These are phyloP conservation scores for Plasmodium reichenowi DNA, from an alignment of 169 alveolate genomes.

Conservation along the genomic window DNA sequence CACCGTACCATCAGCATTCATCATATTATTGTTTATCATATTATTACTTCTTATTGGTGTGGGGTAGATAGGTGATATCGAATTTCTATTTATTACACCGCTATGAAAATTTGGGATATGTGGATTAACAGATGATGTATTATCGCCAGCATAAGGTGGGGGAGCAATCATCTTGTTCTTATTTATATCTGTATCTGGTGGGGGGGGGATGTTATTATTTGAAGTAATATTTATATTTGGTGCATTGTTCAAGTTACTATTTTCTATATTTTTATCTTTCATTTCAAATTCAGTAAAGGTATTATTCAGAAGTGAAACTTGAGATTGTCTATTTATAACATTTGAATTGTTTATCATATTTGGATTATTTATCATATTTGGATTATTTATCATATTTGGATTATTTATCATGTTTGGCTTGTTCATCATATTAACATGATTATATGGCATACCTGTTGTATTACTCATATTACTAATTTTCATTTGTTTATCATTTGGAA, in stretches of 20 bases:
- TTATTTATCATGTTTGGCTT: neutral
- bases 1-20: conserved; percentile 9
- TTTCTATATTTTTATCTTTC: conserved; percentile 40
- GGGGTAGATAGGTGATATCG: neutral
- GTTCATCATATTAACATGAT: neutral
- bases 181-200: conserved; percentile 38
- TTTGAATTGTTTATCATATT: conserved; percentile 7
- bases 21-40: conserved; percentile 13
- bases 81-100: conserved; percentile 13
- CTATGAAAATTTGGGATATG: conserved; percentile 2
- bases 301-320: neutral
- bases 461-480: conserved; percentile 1
- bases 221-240: neutral
- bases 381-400: neutral
- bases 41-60: neutral
- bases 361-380: conserved; percentile 6
- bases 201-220: conserved; percentile 40
- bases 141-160: neutral
- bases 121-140: conserved; percentile 9
- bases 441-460: neutral
- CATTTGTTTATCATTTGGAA: conserved; percentile 40
- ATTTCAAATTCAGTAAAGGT: conserved; percentile 3
- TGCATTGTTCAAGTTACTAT: neutral
- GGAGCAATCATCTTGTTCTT: conserved; percentile 6
- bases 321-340: conserved; percentile 14